A percentile compares a stretch with the other conserved stretches of the same genome.
These are phyloP conservation scores for Vitellaria paradoxa DNA, from an alignment of 179 eudicot species.

Conservation along the genomic window DNA sequence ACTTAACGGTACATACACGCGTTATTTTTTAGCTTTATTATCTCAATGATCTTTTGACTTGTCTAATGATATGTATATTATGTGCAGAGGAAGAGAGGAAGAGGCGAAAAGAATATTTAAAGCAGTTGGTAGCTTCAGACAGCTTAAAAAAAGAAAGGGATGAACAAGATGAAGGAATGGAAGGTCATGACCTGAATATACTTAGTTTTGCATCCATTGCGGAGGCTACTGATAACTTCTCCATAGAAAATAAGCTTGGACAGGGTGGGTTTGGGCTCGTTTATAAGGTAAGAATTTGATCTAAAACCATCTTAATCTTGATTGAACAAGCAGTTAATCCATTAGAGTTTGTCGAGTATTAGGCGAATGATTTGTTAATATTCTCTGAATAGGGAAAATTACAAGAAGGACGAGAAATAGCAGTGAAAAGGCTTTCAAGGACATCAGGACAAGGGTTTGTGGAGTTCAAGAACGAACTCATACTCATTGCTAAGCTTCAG, in stretches of 20 bases:
- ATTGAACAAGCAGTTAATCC: neutral
- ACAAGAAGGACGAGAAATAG: constrained; percentile 25
- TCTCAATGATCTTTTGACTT: neutral
- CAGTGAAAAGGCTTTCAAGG: constrained; percentile 23
- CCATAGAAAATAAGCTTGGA: constrained; percentile 31
- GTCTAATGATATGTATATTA: neutral
- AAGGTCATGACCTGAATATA: constrained; percentile 18
- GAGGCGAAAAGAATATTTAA: constrained; percentile 6
- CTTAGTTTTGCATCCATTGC: constrained; percentile 20
- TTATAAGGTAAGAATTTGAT: constrained; percentile 18
- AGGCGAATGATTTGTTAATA: neutral
- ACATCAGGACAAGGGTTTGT: constrained; percentile 26
- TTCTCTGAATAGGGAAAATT: constrained; percentile 21
- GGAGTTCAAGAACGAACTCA: constrained; percentile 30
- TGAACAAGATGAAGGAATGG: constrained; percentile 12
- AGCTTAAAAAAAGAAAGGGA: constrained; percentile 13
- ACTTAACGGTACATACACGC: constrained; percentile 6
- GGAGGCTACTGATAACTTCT: constrained; percentile 24
- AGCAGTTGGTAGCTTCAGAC: constrained; percentile 15
- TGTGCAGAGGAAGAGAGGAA: constrained; percentile 18
- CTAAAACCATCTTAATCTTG: neutral
- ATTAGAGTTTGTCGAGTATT: neutral
- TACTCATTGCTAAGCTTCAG: constrained; percentile 30
- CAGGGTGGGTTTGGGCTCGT: constrained; percentile 37
- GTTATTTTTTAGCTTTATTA: neutral